Conservation (phyloP, 805 yeast genomes). For the Sugiyamaella marilandica region DNA sequence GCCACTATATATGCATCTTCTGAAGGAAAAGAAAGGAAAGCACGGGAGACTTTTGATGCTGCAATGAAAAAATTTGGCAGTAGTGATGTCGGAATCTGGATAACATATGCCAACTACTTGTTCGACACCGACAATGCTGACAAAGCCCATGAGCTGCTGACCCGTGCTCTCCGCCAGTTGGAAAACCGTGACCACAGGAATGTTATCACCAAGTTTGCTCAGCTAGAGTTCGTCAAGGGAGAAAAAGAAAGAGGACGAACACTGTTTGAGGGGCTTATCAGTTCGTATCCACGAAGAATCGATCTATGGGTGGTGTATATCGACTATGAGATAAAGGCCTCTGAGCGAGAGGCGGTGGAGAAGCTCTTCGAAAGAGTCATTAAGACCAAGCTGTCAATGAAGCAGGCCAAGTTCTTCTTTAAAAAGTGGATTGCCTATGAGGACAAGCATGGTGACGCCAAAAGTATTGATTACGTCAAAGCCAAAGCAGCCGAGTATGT, state of each 20-base stretch:
- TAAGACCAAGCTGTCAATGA: conserved; percentile 61
- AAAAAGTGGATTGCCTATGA: conserved; percentile 86
- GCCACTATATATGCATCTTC: conserved; percentile 70
- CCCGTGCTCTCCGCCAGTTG: conserved; percentile 64
- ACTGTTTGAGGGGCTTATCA: conserved; percentile 82
- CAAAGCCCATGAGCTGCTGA: conserved; percentile 62
- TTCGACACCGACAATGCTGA: conserved; percentile 48
- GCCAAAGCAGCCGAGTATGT: conserved; percentile 85
- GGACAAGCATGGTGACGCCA: conserved; percentile 61
- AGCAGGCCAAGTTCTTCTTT: conserved; percentile 93
- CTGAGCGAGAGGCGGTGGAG: conserved; percentile 61
- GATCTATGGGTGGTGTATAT: conserved; percentile 94
- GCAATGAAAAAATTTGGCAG: conserved; percentile 78
- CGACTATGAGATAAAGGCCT: conserved; percentile 81
- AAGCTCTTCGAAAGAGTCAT: conserved; percentile 79
- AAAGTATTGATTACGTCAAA: conserved; percentile 76
- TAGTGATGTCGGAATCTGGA: conserved; percentile 69
- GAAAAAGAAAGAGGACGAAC: conserved; percentile 94
- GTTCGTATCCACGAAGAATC: conserved; percentile 85
- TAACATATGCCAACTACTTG: conserved; percentile 69
- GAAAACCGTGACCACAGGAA: conserved; percentile 58
- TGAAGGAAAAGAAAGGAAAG: conserved; percentile 58
- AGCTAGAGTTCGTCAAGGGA: conserved; percentile 78
- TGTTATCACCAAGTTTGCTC: conserved; percentile 82
- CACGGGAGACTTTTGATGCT: conserved; percentile 59